phyloP scores from a whole-genome alignment of 495 filamentous ascomycete species.

The Hypoxylon intermedium region DNA sequence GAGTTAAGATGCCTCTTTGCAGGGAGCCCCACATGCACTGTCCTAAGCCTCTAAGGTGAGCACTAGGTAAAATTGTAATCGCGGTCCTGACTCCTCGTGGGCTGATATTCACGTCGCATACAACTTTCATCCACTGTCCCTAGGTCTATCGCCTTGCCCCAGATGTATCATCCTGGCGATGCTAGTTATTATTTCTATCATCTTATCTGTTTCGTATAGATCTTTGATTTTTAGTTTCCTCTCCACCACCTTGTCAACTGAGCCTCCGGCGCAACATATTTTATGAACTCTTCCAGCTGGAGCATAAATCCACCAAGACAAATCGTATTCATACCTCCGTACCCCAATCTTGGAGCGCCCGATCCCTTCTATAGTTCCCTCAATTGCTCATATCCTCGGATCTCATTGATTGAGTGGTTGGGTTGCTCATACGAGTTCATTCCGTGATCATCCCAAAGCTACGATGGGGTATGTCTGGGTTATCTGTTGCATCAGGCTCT shows the following conservation, averaged over 20 bases:
- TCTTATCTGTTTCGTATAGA: conserved; percentile 24
- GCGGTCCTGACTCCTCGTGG: not conserved
- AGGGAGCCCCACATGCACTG: too few species aligned
- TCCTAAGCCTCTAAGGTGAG: conserved; percentile 1
- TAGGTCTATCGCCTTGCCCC: conserved; percentile 15
- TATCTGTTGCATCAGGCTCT: conserved; percentile 1
- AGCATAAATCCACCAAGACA: not conserved
- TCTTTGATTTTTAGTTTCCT: conserved; percentile 2
- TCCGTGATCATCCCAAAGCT: not conserved
- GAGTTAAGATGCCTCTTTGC: too few species aligned
- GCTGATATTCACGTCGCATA: too few species aligned
- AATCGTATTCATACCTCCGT: not conserved
- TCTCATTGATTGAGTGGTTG: not conserved
- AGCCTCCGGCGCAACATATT: conserved; percentile 1
- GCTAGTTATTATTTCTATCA: not conserved
- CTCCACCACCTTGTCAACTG: not conserved
- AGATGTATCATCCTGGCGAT: conserved; percentile 20
- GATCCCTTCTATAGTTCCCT: not conserved
- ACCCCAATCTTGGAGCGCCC: not conserved
- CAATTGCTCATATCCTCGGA: not conserved
- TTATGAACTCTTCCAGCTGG: not conserved
- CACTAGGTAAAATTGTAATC: too few species aligned
- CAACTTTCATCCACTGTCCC: conserved; percentile 1
- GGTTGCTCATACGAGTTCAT: not conserved
- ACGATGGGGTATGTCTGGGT: conserved; percentile 32